Base-by-base conservation (phyloP, 805 yeast genomes). In the Priceomyces haplophilus region DNA sequence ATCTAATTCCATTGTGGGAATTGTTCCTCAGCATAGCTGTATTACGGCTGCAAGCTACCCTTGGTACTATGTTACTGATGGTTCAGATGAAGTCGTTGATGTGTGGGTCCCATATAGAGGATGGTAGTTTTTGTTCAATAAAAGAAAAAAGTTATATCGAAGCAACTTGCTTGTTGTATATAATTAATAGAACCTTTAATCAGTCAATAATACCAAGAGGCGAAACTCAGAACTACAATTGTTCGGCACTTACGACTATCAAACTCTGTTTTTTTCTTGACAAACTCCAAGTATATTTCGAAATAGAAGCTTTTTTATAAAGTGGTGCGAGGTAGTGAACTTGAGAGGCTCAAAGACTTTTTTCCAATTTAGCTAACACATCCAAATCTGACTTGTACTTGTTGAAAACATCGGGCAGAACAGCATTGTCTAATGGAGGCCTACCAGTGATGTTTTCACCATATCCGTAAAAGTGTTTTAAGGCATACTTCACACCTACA, bases 1-100 rank as follows among this genome's bases (percentile, higher is more conserved):
- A 18, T 49, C 64, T 24, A 88, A 88, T 1, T 69, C 80, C 1
- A 72, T 74, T 44, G 71, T 84, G 7, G 62, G 64, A 23, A 68
- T 85, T 25, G 49, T 78, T 18, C 88, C 89, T 3, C 88, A 85
- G 57, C 93, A 85, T 56, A 65, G 80, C 8, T 85, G 93, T 59
- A 85, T 85, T 43, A 76, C 86, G 2, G 85, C 85, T 36, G 79
- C 80, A 6, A 67, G 79, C 12, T 81, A 69, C 54, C 79, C 76
- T 2, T 78, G 75, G 72, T 83, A 71, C 59, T 83, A 64, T 56
- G 65, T 82, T 1, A 64, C 76, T 8, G 80, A 81, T 41, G 61
- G 61, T 6, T 47, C 44, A 13, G 78, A 72, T 15, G 60, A 47
- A 8, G 81, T 82, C 3, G 70, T 60, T 1, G 88, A 84, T 55